A percentile compares a stretch with the other conserved stretches of the same genome.
phyloP scores from a whole-genome alignment of 2,329 filamentous ascomycete species.

The Colletotrichum camelliae region DNA sequence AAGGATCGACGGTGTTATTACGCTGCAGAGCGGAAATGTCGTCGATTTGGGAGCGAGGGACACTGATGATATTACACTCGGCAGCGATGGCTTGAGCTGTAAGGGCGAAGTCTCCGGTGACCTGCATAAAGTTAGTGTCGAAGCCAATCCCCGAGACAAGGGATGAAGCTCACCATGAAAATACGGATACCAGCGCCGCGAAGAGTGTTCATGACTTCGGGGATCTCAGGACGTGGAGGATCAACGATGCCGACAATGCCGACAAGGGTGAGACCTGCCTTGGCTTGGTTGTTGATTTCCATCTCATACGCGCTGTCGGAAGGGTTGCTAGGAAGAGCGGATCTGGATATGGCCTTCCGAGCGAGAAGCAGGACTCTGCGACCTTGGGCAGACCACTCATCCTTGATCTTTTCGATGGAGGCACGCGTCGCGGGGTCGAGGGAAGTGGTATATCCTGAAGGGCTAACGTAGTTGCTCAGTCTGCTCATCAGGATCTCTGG shows the following conservation, averaged over 20 bases:
- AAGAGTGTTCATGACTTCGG: conserved; percentile 68
- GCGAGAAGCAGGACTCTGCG: conserved; percentile 72
- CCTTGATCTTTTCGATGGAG: conserved; percentile 64
- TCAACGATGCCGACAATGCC: conserved; percentile 82
- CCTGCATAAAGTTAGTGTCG: conserved; percentile 35
- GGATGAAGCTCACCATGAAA: conserved; percentile 65
- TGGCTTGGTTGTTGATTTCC: conserved; percentile 59
- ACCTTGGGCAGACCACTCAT: conserved; percentile 71
- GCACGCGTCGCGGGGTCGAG: conserved; percentile 51
- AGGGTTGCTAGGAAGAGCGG: conserved; percentile 2
- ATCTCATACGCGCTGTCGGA: conserved; percentile 52
- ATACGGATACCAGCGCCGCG: conserved; percentile 75
- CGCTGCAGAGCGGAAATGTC: conserved; percentile 56
- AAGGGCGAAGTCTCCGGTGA: conserved; percentile 79
- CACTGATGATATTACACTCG: conserved; percentile 74
- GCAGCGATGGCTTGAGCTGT: conserved; percentile 76
- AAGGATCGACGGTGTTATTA: conserved; percentile 25
- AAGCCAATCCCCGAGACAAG: neutral
- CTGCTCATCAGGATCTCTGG: conserved; percentile 74
- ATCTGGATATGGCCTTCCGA: conserved; percentile 58
- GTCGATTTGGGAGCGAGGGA: conserved; percentile 53
- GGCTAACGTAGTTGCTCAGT: conserved; percentile 62
- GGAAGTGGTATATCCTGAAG: conserved; percentile 56
- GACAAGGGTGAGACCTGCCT: conserved; percentile 67
- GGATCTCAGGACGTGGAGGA: conserved; percentile 76